phyloP scores from a whole-genome alignment of 768 basidiomycete species.

The Cantharellus anzutake region DNA sequence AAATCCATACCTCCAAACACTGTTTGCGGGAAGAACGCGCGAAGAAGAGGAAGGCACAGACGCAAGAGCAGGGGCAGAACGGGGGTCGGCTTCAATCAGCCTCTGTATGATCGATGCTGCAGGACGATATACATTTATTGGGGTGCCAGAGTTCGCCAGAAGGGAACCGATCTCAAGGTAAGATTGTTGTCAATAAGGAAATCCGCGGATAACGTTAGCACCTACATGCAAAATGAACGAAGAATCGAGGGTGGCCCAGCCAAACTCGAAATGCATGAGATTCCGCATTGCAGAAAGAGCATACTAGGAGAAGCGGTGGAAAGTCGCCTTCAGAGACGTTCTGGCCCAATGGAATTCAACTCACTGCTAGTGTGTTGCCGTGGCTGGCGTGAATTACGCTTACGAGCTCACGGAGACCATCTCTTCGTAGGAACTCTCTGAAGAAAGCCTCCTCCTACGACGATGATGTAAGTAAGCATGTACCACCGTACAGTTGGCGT shows the following conservation, averaged over 20 bases:
- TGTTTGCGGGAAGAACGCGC: constrained; percentile 13
- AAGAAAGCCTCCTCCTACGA: constrained; percentile 67
- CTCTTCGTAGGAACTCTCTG: constrained; percentile 50
- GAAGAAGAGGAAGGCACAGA: constrained; percentile 28
- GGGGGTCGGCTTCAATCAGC: constrained; percentile 71
- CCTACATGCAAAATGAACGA: constrained; percentile 39
- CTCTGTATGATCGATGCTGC: constrained; percentile 81
- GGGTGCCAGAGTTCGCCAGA: constrained; percentile 50
- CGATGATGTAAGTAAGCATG: neutral
- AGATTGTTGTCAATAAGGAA: neutral
- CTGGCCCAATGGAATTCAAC: constrained; percentile 10
- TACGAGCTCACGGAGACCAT: constrained; percentile 54
- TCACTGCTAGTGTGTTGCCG: constrained; percentile 74
- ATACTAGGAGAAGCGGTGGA: constrained; percentile 30
- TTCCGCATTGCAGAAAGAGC: constrained; percentile 74
- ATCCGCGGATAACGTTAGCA: neutral
- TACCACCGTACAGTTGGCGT: neutral
- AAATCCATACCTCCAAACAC: constrained; percentile 72
- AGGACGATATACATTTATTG: constrained; percentile 81
- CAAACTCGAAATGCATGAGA: constrained; percentile 70
- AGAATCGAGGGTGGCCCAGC: constrained; percentile 56
- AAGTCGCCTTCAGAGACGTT: too few species aligned
- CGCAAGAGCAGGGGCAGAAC: constrained; percentile 38
- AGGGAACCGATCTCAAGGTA: constrained; percentile 17
- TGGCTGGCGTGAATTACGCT: constrained; percentile 42